Conservation (phyloP, 495 filamentous ascomycete species). For the Talaromyces thailandensis region DNA sequence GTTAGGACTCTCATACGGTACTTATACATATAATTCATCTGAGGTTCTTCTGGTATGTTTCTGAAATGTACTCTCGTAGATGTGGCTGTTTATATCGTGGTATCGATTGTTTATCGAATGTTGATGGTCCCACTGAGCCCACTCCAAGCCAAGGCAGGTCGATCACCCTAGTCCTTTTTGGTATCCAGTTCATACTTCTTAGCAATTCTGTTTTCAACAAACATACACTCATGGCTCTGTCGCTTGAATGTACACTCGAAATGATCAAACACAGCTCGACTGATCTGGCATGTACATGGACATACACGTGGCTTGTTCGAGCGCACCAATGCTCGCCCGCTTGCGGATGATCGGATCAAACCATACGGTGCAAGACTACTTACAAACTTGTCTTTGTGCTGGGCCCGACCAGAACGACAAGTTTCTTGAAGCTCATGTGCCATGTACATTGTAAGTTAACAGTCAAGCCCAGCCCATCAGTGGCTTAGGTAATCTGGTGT, state of each 20-base stretch:
- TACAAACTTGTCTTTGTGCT: neutral
- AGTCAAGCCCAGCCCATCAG: neutral
- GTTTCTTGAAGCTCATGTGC: neutral
- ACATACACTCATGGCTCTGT: neutral
- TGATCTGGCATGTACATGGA: neutral
- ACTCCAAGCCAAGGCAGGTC: neutral
- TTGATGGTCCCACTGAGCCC: neutral
- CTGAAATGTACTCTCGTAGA: neutral
- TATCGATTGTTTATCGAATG: neutral
- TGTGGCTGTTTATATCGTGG: neutral
- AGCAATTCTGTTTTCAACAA: neutral
- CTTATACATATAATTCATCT: neutral
- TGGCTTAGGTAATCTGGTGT: neutral
- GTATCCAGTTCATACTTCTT: neutral
- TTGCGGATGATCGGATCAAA: neutral
- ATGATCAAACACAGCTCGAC: neutral
- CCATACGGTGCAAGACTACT: neutral
- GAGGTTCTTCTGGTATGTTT: neutral
- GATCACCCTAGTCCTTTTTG: neutral
- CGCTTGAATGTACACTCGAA: no score
- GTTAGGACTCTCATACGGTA: neutral
- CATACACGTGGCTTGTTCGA: neutral
- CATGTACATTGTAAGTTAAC: neutral
- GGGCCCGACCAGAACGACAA: no score
- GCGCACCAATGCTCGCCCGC: neutral